Conservation (phyloP, 805 yeast species). For the Lipomyces kockii region DNA sequence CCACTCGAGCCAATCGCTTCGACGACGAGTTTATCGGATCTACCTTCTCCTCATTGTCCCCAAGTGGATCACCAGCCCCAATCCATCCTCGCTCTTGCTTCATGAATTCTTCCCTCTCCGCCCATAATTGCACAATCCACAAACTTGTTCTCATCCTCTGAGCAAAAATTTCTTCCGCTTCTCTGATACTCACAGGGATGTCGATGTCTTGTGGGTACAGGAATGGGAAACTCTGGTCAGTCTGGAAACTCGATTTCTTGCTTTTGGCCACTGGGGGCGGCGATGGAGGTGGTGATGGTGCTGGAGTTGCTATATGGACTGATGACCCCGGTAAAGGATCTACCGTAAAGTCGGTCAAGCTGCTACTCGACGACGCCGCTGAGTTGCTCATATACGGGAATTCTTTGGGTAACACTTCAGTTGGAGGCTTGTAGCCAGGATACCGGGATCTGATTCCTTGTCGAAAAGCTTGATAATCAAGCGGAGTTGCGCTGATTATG, state of each 20-base stretch:
- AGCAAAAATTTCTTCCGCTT: slow-evolving; percentile 73
- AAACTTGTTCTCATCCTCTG: slow-evolving; percentile 68
- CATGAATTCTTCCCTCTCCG: slow-evolving; percentile 72
- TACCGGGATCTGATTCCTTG: slow-evolving; percentile 75
- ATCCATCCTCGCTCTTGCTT: slow-evolving; percentile 71
- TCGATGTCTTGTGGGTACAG: slow-evolving; percentile 58
- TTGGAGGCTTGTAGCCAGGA: slow-evolving; percentile 65
- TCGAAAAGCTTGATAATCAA: slow-evolving; percentile 81
- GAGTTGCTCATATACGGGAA: slow-evolving; percentile 41
- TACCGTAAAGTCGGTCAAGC: slow-evolving; percentile 50
- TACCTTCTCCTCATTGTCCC: slow-evolving; percentile 14
- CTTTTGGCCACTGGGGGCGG: slow-evolving; percentile 47
- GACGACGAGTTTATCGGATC: slow-evolving; percentile 3
- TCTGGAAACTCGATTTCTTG: slow-evolving; percentile 55
- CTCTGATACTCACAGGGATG: slow-evolving; percentile 76
- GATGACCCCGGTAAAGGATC: slow-evolving; percentile 57
- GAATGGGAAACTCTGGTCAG: slow-evolving; percentile 69
- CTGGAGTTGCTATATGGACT: slow-evolving; percentile 82
- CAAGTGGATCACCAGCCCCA: slow-evolving; percentile 21
- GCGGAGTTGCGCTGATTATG: slow-evolving; percentile 65
- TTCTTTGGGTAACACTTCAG: slow-evolving; percentile 52
- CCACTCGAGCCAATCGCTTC: slow-evolving; percentile 18
- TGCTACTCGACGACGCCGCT: slow-evolving; percentile 63
- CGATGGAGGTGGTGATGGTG: slow-evolving; percentile 76
- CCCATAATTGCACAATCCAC: slow-evolving; percentile 71